phyloP scores from a whole-genome alignment of 192 early-diverging fungal genomes.

The Physocladia obscura region DNA sequence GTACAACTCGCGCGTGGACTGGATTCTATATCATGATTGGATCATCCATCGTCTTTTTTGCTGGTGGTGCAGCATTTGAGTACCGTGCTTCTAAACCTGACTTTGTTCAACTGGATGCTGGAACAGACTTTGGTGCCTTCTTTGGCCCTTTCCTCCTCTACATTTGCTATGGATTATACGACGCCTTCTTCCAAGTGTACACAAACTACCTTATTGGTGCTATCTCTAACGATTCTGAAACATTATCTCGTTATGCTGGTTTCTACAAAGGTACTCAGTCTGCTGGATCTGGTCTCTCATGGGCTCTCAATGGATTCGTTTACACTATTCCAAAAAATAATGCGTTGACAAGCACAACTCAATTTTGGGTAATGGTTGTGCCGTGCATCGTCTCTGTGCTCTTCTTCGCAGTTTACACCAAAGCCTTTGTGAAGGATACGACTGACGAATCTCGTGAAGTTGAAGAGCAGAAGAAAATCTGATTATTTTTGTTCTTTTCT shows the following conservation, averaged over 20 bases:
- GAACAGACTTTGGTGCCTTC: constrained; percentile 31
- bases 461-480: too few relatives aligned
- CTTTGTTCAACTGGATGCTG: constrained; percentile 40
- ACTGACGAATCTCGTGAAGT: too few relatives aligned
- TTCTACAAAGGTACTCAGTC: constrained; percentile 93
- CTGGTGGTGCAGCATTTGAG: constrained; percentile 22
- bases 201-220: constrained; percentile 87
- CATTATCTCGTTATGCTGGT: constrained; percentile 50
- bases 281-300: constrained; percentile 54
- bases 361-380: constrained; percentile 29
- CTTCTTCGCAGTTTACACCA: constrained; percentile 20
- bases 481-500: too few relatives aligned
- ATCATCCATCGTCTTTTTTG: constrained; percentile 8
- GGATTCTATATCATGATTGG: constrained; percentile 48
- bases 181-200: constrained; percentile 81
- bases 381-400: constrained; percentile 11
- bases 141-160: constrained; percentile 69
- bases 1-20: constrained; percentile 60
- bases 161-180: constrained; percentile 71
- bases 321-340: constrained; percentile 10
- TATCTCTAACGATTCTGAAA: constrained; percentile 75
- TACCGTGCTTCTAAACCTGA: constrained; percentile 47
- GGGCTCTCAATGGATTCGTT: constrained; percentile 26
- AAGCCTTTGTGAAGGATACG: constrained; percentile 21
- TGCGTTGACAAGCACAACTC: neutral